Conservation (phyloP, 2,329 filamentous ascomycete genomes). For the Fusarium decemcellulare region DNA sequence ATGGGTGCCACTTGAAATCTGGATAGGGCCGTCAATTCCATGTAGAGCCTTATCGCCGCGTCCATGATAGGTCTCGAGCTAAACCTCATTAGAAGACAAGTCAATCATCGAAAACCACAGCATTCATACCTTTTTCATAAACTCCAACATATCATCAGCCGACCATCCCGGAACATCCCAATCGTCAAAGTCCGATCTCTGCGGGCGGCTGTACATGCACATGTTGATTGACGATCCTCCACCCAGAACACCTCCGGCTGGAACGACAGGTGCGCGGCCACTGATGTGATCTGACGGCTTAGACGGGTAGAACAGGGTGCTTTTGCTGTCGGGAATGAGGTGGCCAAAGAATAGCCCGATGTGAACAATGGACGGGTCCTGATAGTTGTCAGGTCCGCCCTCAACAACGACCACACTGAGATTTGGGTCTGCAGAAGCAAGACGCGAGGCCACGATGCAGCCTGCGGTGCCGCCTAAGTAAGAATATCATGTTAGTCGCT, state of each 20-base stretch:
- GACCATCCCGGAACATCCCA: slow-evolving; percentile 52
- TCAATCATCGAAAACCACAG: no score
- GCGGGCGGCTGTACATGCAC: slow-evolving; percentile 48
- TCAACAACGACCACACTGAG: background rate
- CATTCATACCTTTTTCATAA: slow-evolving; percentile 39
- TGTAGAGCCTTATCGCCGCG: background rate
- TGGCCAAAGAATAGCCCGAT: slow-evolving; percentile 34
- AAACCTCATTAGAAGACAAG: background rate
- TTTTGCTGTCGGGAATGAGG: slow-evolving; percentile 33
- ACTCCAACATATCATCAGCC: slow-evolving; percentile 48
- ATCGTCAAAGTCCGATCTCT: slow-evolving; percentile 48
- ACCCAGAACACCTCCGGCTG: slow-evolving; percentile 44
- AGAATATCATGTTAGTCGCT: no score
- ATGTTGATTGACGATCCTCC: slow-evolving; percentile 49
- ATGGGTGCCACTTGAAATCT: background rate
- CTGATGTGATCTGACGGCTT: slow-evolving; percentile 34
- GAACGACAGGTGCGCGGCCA: slow-evolving; percentile 36
- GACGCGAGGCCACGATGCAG: background rate
- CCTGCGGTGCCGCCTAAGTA: background rate
- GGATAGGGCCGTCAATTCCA: background rate
- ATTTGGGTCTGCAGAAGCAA: background rate
- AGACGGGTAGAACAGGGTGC: slow-evolving; percentile 40
- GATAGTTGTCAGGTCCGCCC: background rate
- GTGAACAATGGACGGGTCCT: background rate
- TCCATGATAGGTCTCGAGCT: slow-evolving; percentile 5